A percentile compares a stretch with the other conserved stretches of the same genome.
phyloP scores from a whole-genome alignment of 2,329 filamentous ascomycete genomes.

The Colletotrichum sp. region DNA sequence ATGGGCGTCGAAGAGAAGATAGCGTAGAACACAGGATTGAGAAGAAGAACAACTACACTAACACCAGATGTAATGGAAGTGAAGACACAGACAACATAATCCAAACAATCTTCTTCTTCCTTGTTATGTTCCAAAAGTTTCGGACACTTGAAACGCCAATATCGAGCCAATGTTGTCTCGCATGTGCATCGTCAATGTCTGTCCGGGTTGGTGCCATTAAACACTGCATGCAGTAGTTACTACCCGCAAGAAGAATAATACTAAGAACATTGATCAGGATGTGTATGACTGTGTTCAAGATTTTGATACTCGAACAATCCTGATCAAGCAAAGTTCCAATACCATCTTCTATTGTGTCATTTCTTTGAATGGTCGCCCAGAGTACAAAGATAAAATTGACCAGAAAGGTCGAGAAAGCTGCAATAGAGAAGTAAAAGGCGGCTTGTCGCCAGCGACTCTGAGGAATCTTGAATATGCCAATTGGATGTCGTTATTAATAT shows the following conservation, averaged over 20 bases:
- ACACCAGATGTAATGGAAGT: background rate
- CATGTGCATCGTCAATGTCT: conserved; percentile 30
- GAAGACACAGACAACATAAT: background rate
- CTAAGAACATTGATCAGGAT: conserved; percentile 34
- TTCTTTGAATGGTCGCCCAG: background rate
- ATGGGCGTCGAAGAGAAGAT: no score
- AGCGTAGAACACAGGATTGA: background rate
- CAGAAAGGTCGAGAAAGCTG: background rate
- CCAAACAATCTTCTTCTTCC: background rate
- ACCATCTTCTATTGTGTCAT: background rate
- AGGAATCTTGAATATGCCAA: background rate
- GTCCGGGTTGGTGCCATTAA: conserved; percentile 34
- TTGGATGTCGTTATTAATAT: no score
- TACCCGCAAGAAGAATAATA: conserved; percentile 33
- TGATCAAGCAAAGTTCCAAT: background rate
- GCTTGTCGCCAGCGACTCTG: background rate
- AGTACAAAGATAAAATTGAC: background rate
- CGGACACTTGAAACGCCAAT: conserved; percentile 26
- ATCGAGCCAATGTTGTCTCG: conserved; percentile 20
- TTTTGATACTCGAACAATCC: background rate
- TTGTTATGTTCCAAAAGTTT: conserved; percentile 20
- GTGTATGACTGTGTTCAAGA: conserved; percentile 18
- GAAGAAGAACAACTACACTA: background rate
- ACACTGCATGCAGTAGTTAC: conserved; percentile 41
- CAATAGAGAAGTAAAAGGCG: background rate